Conservation (phyloP, 2,329 filamentous ascomycete genomes). For the Diaporthe citriasiana region DNA sequence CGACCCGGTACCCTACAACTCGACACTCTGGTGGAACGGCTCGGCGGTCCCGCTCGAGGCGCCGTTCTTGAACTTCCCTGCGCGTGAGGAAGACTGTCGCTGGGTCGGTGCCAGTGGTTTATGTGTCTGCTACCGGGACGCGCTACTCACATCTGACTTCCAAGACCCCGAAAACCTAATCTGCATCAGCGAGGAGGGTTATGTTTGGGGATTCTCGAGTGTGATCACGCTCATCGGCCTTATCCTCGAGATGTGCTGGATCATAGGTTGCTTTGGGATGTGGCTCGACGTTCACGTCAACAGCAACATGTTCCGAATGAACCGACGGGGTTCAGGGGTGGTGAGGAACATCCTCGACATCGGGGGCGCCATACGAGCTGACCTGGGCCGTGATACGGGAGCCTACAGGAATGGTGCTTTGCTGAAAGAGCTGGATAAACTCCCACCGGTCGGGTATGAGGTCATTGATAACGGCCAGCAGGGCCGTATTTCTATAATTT, state of each 20-base stretch:
- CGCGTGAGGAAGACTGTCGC: background rate
- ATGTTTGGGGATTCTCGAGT: slow-evolving; percentile 32
- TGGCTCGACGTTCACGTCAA: slow-evolving; percentile 34
- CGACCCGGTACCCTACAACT: slow-evolving; percentile 28
- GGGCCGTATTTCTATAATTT: slow-evolving; percentile 2
- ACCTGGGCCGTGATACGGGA: slow-evolving; percentile 32
- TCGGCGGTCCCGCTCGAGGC: slow-evolving; percentile 30
- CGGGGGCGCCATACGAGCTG: slow-evolving; percentile 15
- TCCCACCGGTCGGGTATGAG: slow-evolving; percentile 30
- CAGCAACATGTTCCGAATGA: slow-evolving; percentile 31
- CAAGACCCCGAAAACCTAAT: background rate
- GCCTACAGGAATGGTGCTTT: background rate
- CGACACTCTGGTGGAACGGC: slow-evolving; percentile 31
- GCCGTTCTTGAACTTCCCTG: slow-evolving; percentile 11
- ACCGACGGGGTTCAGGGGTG: slow-evolving; percentile 23
- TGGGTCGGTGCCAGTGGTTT: background rate
- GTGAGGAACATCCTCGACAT: slow-evolving; percentile 33
- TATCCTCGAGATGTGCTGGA: slow-evolving; percentile 34
- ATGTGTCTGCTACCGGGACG: slow-evolving; percentile 20
- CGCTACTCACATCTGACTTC: slow-evolving; percentile 19
- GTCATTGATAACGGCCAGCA: slow-evolving; percentile 3
- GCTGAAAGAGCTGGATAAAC: slow-evolving; percentile 14
- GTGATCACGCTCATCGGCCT: slow-evolving; percentile 26
- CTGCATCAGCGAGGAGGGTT: slow-evolving; percentile 34
- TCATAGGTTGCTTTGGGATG: slow-evolving; percentile 34